phyloP scores from a whole-genome alignment of 2,329 filamentous ascomycete species.

The Cladosporium sp. region DNA sequence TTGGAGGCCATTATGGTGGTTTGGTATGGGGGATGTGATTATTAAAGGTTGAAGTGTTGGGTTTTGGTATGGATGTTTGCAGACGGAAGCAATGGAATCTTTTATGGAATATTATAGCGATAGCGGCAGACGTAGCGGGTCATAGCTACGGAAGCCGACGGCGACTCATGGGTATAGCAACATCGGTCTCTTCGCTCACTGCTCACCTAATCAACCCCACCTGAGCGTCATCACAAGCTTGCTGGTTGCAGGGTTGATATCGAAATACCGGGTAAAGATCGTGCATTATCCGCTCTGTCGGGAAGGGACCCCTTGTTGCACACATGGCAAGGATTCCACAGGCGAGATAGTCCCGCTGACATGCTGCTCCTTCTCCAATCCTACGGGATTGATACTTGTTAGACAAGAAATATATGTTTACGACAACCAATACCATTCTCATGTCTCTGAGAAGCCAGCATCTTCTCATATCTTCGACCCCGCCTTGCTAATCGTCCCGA shows the following conservation, averaged over 20 bases:
- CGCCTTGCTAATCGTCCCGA: background rate
- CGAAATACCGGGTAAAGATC: slow-evolving; percentile 1
- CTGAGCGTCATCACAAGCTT: background rate
- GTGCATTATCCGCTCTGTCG: slow-evolving; percentile 5
- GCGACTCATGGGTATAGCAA: background rate
- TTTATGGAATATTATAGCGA: background rate
- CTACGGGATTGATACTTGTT: background rate
- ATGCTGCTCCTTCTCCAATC: background rate
- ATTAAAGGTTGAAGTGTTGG: background rate
- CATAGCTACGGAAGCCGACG: background rate
- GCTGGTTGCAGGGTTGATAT: background rate
- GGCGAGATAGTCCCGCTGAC: background rate
- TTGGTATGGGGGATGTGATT: background rate
- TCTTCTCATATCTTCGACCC: background rate
- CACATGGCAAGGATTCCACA: slow-evolving; percentile 1
- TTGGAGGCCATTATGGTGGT: slow-evolving; percentile 39
- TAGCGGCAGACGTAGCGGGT: background rate
- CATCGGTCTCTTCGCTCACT: background rate
- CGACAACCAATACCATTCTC: background rate
- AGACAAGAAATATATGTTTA: background rate
- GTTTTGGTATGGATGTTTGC: background rate
- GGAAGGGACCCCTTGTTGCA: background rate
- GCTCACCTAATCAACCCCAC: slow-evolving; percentile 16
- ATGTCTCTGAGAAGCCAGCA: background rate
- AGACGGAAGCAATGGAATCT: background rate